Conservation (phyloP, 495 filamentous ascomycete genomes). For the Stereocaulon alpinum region DNA sequence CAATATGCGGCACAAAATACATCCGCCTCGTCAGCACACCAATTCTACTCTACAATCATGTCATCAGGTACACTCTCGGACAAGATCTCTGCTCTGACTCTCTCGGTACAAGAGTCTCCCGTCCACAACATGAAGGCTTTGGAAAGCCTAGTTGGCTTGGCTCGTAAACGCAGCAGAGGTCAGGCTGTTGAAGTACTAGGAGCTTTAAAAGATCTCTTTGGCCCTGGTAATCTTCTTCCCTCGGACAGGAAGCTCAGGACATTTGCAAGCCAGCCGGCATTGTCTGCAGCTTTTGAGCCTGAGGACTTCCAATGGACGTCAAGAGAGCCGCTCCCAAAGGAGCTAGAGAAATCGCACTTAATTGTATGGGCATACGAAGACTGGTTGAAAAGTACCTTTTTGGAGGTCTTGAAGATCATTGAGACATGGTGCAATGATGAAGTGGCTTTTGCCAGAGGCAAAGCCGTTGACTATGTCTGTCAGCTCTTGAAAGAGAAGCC, state of each 20-base stretch:
- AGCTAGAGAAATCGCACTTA: conserved; percentile 61
- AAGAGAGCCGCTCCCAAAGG: conserved; percentile 55
- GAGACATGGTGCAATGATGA: conserved; percentile 90
- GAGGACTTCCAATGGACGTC: conserved; percentile 49
- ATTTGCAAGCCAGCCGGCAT: conserved; percentile 70
- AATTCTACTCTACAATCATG: conserved; percentile 96
- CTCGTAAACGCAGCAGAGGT: conserved; percentile 82
- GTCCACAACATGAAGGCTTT: conserved; percentile 83
- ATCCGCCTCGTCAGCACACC: conserved; percentile 67
- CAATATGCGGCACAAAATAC: conserved; percentile 46
- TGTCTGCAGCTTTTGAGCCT: conserved; percentile 57
- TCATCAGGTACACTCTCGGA: conserved; percentile 88
- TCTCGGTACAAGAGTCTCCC: conserved; percentile 91
- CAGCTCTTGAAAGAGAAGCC: conserved; percentile 90
- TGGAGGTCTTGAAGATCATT: conserved; percentile 79
- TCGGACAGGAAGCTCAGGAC: conserved; percentile 65
- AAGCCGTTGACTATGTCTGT: conserved; percentile 78
- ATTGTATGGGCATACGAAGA: conserved; percentile 90
- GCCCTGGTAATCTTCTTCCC: conserved; percentile 75
- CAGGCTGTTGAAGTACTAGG: conserved; percentile 85
- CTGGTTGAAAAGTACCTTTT: conserved; percentile 84
- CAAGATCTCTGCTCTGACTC: conserved; percentile 88
- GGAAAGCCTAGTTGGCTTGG: conserved; percentile 67
- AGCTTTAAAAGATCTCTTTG: conserved; percentile 87
- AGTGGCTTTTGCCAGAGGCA: conserved; percentile 77